Evolutionary conservation across 2,329 filamentous ascomycete genomes (phyloP), one percentile per base, ranked within the genome.

Genomic region (Botrytis squamosa): DNA sequence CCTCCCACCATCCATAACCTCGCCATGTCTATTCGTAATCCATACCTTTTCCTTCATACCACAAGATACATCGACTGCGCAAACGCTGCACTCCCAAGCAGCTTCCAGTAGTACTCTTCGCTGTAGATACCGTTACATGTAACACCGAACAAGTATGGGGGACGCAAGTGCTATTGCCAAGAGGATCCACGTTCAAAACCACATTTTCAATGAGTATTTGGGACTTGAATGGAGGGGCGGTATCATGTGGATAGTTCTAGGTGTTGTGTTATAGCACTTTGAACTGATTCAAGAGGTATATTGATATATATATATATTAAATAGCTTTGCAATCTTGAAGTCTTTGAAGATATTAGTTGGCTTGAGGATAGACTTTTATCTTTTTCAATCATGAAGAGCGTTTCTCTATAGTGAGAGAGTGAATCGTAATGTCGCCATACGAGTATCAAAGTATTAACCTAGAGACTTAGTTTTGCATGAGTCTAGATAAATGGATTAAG

Each of bases 401-500:
- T 10, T 9, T 49, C 8, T 49, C 46, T 10, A 22, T 20, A 49
- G 9, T 25, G 46, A 3, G 1, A 49, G 46, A 49, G 20, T 49
- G 44, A 22, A 49, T 3, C 20, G 20, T 3, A 49, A 49, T 49
- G 9, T 49, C 0, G 20, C 20, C 20, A 49, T 8, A 22, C 6
- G 6, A 2, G 20, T 22, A 49, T 49, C 44, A 46, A 22, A 46
- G 20, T 22, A 9, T 20, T 0, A 9, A 9, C 5, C 2, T 20
- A 9, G 44, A 46, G 18, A 20, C 20, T 0, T 46, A 46, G 44
- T 46, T 46, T 46, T 46, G 18, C 20, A 49, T 4, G 3, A 10
- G 44, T 22, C 44, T 49, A 49, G 8, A 49, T 7, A 1, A 22
- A 49, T 49, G 7, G 0, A 46, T 46, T 9, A 0, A 0, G 0